These are phyloP conservation scores for Saccharomycopsis crataegensis DNA, from an alignment of 1,139 yeast species.

Conservation along the genomic window DNA sequence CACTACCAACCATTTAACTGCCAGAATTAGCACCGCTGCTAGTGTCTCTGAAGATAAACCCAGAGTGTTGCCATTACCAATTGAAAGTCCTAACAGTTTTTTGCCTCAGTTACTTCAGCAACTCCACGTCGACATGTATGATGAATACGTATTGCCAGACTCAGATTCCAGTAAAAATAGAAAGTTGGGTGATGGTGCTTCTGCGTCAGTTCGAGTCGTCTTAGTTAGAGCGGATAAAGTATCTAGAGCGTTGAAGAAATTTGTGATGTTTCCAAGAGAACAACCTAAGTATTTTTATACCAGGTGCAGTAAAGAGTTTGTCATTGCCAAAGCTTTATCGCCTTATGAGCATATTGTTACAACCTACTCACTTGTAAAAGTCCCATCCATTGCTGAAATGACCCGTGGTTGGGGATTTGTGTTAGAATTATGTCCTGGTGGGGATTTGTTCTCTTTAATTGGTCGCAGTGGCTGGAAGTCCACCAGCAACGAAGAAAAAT, in stretches of 20 bases:
- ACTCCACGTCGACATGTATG: conserved; percentile 44
- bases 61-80: conserved; percentile 53
- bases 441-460: conserved; percentile 62
- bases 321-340: conserved; percentile 47
- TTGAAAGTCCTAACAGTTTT: conserved; percentile 59
- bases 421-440: conserved; percentile 60
- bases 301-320: conserved; percentile 56
- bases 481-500: conserved; percentile 45
- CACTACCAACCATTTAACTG: neutral
- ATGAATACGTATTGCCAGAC: conserved; percentile 50
- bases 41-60: conserved; percentile 26
- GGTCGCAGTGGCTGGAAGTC: conserved; percentile 41
- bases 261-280: conserved; percentile 53
- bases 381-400: conserved; percentile 47
- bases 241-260: conserved; percentile 55
- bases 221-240: conserved; percentile 37
- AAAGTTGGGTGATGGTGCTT: conserved; percentile 66
- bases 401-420: conserved; percentile 74
- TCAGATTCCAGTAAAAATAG: conserved; percentile 31
- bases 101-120: conserved; percentile 51
- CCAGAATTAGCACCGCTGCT: neutral
- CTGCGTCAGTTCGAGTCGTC: conserved; percentile 55
- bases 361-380: conserved; percentile 47
- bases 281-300: conserved; percentile 58
- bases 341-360: conserved; percentile 51